Base-by-base conservation (phyloP, 1,284 basidiomycete species). In the Taiwanofungus camphoratus region DNA sequence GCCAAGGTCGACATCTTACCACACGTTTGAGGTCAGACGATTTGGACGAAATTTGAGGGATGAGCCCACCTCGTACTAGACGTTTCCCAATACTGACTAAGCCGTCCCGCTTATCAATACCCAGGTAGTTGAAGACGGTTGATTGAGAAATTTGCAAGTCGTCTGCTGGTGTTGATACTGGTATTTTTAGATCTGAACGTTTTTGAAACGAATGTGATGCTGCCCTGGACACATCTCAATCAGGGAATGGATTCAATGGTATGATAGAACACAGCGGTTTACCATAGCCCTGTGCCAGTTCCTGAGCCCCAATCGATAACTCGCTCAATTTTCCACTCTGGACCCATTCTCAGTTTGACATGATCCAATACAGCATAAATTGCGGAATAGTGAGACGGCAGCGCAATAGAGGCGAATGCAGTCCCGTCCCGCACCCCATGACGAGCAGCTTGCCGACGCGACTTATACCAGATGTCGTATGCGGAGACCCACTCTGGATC, bases 271-370 rank as follows among this genome's bases (percentile, higher is more conserved):
- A n/a, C n/a, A n/a, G n/a, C n/a, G n/a, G n/a, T n/a, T 31, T 56
- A 87, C 86, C 86, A 90, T 30, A 89, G 66, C 3, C 78, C 84
- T 53, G 82, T 83, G 12, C 87, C 87, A 1, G 81, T 77, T 4
- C 76, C 85, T 40, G 79, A 71, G 13, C 84, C 85, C 83, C 87
- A 89, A 51, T 90, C 86, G 35, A 86, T 68, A 18, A 90, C 68
- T 40, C 67, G 73, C 18, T 76, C 63, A 29, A 82, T 67, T 31
- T 63, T 65, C 75, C 75, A 85, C 7, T 70, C 68, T 5, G 75
- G 63, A 20, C 77, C 84, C 37, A 87, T 52, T 49, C 87, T 70
- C 35, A 66, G 71, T 50, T 76, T 80, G 30, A 79, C 54, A 54
- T 87, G 79, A 44, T 76, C 66, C 16, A 89, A 63, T 8, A 89